Base-by-base conservation (phyloP, 352 stramenopile species). In the Phytopythium ostracodes region DNA sequence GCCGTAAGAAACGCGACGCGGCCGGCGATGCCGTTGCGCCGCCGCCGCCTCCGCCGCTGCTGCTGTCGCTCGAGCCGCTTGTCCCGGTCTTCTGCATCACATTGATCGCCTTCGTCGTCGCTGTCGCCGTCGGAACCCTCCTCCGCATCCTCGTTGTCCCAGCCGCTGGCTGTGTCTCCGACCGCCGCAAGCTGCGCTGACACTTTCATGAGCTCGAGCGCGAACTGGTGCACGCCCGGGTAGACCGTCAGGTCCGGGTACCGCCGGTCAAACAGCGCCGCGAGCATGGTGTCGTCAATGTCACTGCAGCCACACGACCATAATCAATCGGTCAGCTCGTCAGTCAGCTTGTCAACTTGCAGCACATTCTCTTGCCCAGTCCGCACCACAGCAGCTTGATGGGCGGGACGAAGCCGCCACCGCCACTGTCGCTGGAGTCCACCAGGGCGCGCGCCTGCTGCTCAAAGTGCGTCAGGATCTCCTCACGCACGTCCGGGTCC, bases 231-330 rank as follows among this genome's bases (percentile, higher is more conserved):
- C 17, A 91, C 82, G 56, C 84, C 84, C 10, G 84, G 84, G 47
- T 94, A 94, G 5, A 94, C 82, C 14, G 84, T 92, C 35, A 94
- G 70, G 53, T 92, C 81, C 24, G 84, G 84, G 59, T 94, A 94
- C 43, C 84, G 77, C 49, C 73, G 87, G 62, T 94, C 84, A 44
- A 94, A 94, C 14, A 94, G 71, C 24, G 81, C 77, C 7, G 81
- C 86, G 12, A 90, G 69, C 70, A 93, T 73, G 38, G 84, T 93
- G 65, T 93, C 84, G 59, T 93, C 84, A 59, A 93, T 93, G 57
- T 93, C 84, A 64, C 84, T 92, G 57, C 18, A 57, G 20, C 20
- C 29, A 61, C 60, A 29, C 27, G 2, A 51, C 7, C 22, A 47
- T 12, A 17, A 35, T 22, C 27, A 62, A 18, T 62, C 53, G 62